phyloP scores from a whole-genome alignment of 768 basidiomycete genomes.

The Chalciporus pseudorubinellus region DNA sequence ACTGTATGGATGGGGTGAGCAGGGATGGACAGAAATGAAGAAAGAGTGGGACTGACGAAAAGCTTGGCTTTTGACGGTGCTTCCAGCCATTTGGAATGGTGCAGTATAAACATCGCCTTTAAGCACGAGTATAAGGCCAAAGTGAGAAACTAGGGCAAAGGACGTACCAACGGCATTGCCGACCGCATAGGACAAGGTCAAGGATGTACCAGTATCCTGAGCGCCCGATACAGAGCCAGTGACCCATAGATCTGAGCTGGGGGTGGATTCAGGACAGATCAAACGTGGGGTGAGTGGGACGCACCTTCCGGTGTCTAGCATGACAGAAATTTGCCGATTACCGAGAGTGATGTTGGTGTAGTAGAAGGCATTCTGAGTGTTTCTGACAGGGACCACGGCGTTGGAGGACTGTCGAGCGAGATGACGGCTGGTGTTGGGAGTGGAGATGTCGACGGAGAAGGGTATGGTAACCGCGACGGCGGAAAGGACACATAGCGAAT shows the following conservation, averaged over 20 bases:
- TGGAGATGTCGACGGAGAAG: constrained; percentile 25
- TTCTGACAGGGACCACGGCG: constrained; percentile 45
- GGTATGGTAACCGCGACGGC: constrained; percentile 34
- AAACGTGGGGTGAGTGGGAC: neutral
- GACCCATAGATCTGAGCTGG: constrained; percentile 79
- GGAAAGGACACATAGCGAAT: constrained; percentile 12
- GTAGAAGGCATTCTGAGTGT: constrained; percentile 73
- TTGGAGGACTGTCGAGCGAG: constrained; percentile 26
- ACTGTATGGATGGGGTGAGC: constrained; percentile 39
- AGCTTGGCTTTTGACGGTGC: constrained; percentile 60
- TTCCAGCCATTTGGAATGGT: constrained; percentile 51
- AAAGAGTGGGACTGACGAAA: constrained; percentile 46
- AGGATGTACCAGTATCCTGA: constrained; percentile 53
- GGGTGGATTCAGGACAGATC: neutral
- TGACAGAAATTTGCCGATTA: constrained; percentile 53
- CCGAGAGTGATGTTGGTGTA: constrained; percentile 69
- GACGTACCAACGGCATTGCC: constrained; percentile 58
- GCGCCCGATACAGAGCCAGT: constrained; percentile 45
- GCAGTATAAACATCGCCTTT: constrained; percentile 58
- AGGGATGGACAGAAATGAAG: neutral
- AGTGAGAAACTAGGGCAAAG: neutral
- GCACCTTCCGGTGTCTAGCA: constrained; percentile 79
- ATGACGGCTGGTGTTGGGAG: constrained; percentile 3
- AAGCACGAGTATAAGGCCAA: neutral
- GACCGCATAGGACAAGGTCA: constrained; percentile 65